Base-by-base conservation (phyloP, 164 flowering plant species). In the Kalanchoe fedtschenkoi region DNA sequence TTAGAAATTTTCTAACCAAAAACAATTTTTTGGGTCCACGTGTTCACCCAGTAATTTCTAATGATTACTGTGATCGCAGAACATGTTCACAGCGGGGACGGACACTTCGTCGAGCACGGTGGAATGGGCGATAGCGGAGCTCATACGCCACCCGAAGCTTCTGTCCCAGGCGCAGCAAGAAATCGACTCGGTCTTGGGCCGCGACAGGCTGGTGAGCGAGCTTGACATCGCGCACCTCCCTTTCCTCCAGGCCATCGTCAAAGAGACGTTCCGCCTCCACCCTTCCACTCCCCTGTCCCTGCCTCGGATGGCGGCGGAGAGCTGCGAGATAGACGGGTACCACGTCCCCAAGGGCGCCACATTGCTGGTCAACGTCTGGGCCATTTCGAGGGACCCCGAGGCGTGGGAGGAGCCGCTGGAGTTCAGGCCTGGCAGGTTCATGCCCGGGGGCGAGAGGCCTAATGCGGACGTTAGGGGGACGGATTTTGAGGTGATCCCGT, bases 241-340 rank as follows among this genome's bases (percentile, higher is more conserved):
- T 8, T 76, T 60, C 70, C 76, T 90, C 43, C 84, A 86, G 55
- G 96, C 93, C 56, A 62, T 91, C 0, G 54, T 87, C 63, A 91
- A 88, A 69, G 97, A 88, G 64, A 80, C 77, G 2, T 83, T 87
- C 71, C 84, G 97, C 17, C 83, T 88, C 56, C 97, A 91, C 75
- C 97, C 97, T 0, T 81, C 96, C 2, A 85, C 90, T 0, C 97
- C 95, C 0, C 87, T 88, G 42, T 87, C 95, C 14, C 83, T 87
- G 0, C 96, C 97, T 0, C 76, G 95, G 11, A 68, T 77, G 1
- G 86, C 95, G 0, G 33, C 78, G 24, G 77, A 85, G 35, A 68
- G 69, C 64, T 87, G 91, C 64, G 83, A 82, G 54, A 77, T 88
- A 71, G 66, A 83, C 30, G 95, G 95, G 24, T 88, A 83, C 74